Evolutionary conservation across 495 filamentous ascomycete species (phyloP).

Genomic region (Melanomma pulvis-pyrius): DNA sequence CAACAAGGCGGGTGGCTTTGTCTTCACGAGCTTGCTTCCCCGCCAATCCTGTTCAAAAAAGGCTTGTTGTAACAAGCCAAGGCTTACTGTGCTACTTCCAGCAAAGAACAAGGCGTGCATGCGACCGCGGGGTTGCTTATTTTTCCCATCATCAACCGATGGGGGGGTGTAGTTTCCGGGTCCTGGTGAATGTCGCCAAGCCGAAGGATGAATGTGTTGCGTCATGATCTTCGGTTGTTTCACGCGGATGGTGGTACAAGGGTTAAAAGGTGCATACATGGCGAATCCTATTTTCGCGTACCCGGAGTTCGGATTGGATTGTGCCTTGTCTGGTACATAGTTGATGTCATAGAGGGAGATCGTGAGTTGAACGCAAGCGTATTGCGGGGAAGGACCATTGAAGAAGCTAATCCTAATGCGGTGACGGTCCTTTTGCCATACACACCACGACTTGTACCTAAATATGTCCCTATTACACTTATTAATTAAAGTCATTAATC

Average conservation of each 20-base stretch:
- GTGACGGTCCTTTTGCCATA: too few relatives aligned
- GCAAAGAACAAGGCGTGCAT: background rate
- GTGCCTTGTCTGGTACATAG: background rate
- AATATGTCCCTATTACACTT: too few relatives aligned
- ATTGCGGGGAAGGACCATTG: background rate
- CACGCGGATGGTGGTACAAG: background rate
- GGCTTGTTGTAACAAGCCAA: conserved; percentile 1
- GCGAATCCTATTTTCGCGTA: background rate
- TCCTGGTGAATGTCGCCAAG: background rate
- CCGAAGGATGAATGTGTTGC: background rate
- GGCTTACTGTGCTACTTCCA: background rate
- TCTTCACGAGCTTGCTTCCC: background rate
- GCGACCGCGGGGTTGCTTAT: background rate
- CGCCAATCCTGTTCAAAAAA: conserved; percentile 5
- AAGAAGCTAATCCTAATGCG: background rate
- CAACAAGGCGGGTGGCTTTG: background rate
- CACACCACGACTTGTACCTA: too few relatives aligned
- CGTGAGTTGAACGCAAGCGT: background rate
- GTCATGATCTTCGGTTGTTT: conserved; percentile 2
- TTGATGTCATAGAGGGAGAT: background rate
- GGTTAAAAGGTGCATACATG: background rate
- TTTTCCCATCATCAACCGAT: background rate
- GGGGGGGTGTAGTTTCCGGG: background rate
- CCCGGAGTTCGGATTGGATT: background rate
- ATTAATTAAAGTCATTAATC: too few relatives aligned